Conservation (phyloP, 176 grass and related monocot species). For the Alopecurus myosuroides region DNA sequence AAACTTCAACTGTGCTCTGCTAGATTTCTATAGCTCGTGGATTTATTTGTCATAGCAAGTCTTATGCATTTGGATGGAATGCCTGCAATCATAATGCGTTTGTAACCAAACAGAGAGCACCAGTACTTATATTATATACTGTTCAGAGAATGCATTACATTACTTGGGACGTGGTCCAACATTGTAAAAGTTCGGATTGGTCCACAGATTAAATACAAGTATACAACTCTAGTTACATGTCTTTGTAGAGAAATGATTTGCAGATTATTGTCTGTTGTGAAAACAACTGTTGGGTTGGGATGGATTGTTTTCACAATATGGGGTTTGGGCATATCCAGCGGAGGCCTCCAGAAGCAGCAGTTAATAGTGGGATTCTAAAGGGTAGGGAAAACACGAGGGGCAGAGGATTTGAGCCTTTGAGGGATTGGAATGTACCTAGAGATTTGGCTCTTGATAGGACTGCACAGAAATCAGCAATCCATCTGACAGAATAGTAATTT, state of each 20-base stretch:
- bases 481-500: too few relatives aligned
- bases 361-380: too few relatives aligned
- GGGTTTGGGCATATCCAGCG: too few relatives aligned
- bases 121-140: not conserved
- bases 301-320: too few relatives aligned
- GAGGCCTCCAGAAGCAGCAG: too few relatives aligned
- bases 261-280: not conserved
- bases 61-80: not conserved
- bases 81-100: not conserved
- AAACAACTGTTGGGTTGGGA: not conserved
- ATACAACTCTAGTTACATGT: not conserved
- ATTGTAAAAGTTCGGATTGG: not conserved
- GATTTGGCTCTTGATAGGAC: too few relatives aligned
- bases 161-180: not conserved
- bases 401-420: too few relatives aligned
- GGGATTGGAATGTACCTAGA: too few relatives aligned
- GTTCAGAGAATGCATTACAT: not conserved
- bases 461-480: too few relatives aligned
- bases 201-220: not conserved
- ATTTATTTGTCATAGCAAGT: constrained; percentile 10
- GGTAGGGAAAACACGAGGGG: too few relatives aligned
- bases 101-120: not conserved
- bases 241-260: not conserved
- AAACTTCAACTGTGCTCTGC: not conserved
- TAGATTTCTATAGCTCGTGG: not conserved